phyloP scores from a whole-genome alignment of 768 basidiomycete species.

The Tylopilus felleus region DNA sequence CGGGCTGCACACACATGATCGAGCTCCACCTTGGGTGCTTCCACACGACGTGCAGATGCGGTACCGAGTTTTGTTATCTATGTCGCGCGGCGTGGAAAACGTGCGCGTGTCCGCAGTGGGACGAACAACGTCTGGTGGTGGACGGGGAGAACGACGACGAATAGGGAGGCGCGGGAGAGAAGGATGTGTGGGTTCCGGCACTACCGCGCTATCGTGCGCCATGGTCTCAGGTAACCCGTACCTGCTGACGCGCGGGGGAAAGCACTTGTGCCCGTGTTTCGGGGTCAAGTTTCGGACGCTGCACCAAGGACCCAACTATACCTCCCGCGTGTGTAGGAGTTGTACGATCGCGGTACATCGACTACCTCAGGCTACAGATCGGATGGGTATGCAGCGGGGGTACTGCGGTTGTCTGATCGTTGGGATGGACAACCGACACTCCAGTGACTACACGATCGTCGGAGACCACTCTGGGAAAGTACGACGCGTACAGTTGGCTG shows the following conservation, averaged over 20 bases:
- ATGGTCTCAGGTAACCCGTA: background rate
- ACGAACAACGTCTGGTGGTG: constrained; percentile 40
- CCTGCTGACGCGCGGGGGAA: background rate
- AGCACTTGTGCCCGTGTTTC: background rate
- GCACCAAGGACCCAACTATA: background rate
- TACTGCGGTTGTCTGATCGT: background rate
- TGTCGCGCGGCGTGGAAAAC: constrained; percentile 58
- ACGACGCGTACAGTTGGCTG: background rate
- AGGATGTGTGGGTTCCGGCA: background rate
- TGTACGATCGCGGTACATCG: background rate
- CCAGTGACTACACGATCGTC: background rate
- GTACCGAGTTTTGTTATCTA: constrained; percentile 43
- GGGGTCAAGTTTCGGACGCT: background rate
- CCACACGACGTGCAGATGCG: constrained; percentile 40
- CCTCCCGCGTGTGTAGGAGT: background rate
- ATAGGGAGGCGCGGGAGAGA: background rate
- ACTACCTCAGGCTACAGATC: background rate
- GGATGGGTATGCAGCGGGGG: background rate
- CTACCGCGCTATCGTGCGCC: background rate
- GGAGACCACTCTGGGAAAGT: background rate
- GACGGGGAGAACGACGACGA: background rate
- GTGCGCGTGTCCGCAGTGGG: constrained; percentile 65
- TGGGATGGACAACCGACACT: background rate
- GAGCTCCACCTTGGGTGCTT: constrained; percentile 38
- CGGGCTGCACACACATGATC: constrained; percentile 38